Conservation (phyloP, 331 rosid species). For the Quercus tomentella region DNA sequence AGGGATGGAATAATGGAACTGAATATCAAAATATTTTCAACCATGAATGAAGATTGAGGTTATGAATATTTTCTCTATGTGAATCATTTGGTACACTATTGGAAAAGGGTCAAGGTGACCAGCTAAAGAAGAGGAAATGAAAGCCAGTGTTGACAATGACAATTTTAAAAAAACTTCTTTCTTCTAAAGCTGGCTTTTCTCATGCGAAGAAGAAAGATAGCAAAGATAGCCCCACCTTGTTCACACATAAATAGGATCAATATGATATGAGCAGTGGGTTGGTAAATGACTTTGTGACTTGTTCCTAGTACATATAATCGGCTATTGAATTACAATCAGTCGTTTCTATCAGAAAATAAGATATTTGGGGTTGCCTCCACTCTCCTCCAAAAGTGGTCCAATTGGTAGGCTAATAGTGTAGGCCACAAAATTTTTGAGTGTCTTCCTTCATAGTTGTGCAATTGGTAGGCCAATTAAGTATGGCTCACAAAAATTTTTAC, state of each 20-base stretch:
- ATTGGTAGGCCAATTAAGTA: no score
- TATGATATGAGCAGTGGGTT: neutral
- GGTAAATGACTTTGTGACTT: neutral
- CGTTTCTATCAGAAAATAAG: neutral
- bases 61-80: neutral
- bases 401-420: no score
- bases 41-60: neutral
- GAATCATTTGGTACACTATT: no score
- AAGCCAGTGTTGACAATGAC: no score
- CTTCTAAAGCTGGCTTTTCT: neutral
- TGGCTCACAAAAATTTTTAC: no score
- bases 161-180: neutral
- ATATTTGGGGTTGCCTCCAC: neutral
- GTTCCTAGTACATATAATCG: neutral
- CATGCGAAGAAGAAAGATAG: no score
- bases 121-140: neutral
- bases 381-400: no score
- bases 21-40: neutral
- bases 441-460: no score
- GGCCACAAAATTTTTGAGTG: no score
- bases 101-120: constrained; percentile 1
- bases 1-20: neutral
- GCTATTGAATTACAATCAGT: neutral
- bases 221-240: neutral
- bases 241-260: neutral